Evolutionary conservation across 768 basidiomycete genomes (phyloP).

Genomic region (Rhodotorula paludigena): DNA sequence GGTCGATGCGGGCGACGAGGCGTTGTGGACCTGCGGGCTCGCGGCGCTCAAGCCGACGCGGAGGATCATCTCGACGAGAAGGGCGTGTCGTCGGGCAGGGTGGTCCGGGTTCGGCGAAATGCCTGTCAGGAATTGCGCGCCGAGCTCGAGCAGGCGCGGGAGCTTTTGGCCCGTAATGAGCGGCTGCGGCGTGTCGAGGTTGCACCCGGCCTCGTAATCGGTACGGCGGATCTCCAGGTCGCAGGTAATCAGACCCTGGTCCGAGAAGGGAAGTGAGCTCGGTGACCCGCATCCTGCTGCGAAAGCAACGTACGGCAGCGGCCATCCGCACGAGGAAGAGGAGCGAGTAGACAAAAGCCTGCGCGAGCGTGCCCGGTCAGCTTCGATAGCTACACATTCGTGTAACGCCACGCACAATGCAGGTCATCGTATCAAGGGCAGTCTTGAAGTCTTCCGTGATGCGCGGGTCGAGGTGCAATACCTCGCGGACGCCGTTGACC

Average conservation of each 20-base stretch:
- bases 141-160: constrained; percentile 27
- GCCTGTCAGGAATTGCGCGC: constrained; percentile 22
- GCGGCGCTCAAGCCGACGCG: constrained; percentile 12
- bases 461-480: constrained; percentile 17
- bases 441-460: constrained; percentile 36
- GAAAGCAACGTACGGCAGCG: background rate
- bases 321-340: constrained; percentile 37
- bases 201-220: constrained; percentile 22
- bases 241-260: constrained; percentile 31
- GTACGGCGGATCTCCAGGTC: constrained; percentile 13
- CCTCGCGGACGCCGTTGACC: background rate
- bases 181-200: constrained; percentile 13
- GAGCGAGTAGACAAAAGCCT: constrained; percentile 32
- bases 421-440: constrained; percentile 34
- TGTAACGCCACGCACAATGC: constrained; percentile 16
- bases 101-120: constrained; percentile 35
- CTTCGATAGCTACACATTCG: too few relatives aligned
- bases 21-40: background rate
- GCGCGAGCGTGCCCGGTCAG: background rate
- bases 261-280: background rate
- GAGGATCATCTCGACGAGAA: constrained; percentile 31
- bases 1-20: background rate
- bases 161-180: constrained; percentile 25
- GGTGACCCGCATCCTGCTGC: too few relatives aligned
- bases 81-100: constrained; percentile 8